phyloP scores from a whole-genome alignment of 768 basidiomycete genomes.

The Boletus rubroflammeus region DNA sequence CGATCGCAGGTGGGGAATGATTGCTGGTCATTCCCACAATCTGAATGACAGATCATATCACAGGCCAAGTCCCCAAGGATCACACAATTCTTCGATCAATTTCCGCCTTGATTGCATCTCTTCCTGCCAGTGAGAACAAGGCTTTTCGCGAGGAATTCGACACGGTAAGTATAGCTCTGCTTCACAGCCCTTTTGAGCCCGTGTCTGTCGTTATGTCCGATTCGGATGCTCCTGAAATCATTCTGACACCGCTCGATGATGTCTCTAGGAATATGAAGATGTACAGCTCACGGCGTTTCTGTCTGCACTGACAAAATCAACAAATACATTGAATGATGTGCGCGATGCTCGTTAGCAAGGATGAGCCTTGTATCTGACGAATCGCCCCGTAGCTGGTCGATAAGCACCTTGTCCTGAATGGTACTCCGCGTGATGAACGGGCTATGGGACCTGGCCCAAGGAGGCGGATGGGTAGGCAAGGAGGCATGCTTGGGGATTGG shows the following conservation, averaged over 20 bases:
- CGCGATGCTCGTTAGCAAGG: constrained; percentile 27
- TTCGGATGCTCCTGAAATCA: neutral
- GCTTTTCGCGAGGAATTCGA: constrained; percentile 86
- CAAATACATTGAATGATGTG: constrained; percentile 87
- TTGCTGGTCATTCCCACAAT: neutral
- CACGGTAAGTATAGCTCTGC: constrained; percentile 49
- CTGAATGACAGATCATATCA: neutral
- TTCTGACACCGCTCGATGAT: neutral
- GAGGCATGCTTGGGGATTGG: constrained; percentile 52
- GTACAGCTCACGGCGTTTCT: constrained; percentile 90
- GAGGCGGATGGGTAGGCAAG: constrained; percentile 48
- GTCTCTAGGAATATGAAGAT: constrained; percentile 85
- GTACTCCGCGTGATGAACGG: constrained; percentile 51
- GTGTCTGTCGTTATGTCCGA: neutral
- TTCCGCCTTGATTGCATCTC: constrained; percentile 78
- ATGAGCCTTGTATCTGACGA: constrained; percentile 2
- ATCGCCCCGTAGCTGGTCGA: constrained; percentile 58
- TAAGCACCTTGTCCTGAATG: constrained; percentile 63
- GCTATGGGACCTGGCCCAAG: constrained; percentile 42
- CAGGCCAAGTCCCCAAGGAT: constrained; percentile 75
- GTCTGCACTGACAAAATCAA: constrained; percentile 82
- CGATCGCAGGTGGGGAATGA: constrained; percentile 59
- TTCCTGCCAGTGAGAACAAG: constrained; percentile 82
- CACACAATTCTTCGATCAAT: constrained; percentile 80
- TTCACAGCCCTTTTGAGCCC: neutral